phyloP scores from a whole-genome alignment of 208 protist species.

The Crithidia sp. region DNA sequence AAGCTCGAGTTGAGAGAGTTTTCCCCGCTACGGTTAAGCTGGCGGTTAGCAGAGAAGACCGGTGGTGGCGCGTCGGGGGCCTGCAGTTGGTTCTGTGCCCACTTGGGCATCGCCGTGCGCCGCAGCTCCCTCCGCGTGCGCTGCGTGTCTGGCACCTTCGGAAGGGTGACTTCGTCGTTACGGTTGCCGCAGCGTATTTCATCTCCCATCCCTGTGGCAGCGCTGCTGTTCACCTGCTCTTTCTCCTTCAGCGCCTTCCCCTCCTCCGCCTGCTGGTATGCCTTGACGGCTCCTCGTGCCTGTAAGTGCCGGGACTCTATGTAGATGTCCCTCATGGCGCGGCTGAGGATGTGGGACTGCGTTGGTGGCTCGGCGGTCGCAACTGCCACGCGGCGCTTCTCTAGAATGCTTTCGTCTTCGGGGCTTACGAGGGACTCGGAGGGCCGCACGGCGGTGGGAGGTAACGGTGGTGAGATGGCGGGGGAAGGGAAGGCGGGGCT shows the following conservation, averaged over 20 bases:
- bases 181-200: neutral
- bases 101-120: neutral
- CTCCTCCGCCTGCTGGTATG: neutral
- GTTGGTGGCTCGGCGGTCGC: neutral
- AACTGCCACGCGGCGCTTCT: too few species aligned
- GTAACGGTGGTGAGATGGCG: too few species aligned
- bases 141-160: neutral
- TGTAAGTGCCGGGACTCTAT: neutral
- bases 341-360: neutral
- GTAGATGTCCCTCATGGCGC: neutral
- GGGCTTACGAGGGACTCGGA: too few species aligned
- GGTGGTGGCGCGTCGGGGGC: slow-evolving; percentile 1
- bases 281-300: neutral
- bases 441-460: too few species aligned
- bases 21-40: neutral
- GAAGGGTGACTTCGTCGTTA: neutral
- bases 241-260: neutral
- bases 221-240: neutral
- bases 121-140: neutral
- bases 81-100: neutral
- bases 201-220: neutral
- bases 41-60: neutral
- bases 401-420: too few species aligned
- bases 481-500: too few species aligned
- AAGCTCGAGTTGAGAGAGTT: neutral